Evolutionary conservation across 2,329 filamentous ascomycete species (phyloP).

Genomic region (Neonectria neomacrospora): DNA sequence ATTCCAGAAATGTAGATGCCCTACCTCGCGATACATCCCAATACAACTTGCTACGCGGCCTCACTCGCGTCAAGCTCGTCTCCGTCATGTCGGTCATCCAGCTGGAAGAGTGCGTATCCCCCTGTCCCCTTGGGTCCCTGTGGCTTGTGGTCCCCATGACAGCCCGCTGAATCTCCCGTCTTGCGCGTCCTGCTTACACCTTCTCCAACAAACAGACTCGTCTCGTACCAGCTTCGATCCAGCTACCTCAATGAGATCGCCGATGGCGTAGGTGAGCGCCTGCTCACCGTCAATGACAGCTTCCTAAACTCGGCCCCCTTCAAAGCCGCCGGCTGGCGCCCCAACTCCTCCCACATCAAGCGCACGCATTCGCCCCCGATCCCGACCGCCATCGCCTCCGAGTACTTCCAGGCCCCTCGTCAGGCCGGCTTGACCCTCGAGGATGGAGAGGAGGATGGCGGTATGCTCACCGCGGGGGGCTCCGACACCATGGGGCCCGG

Average conservation of each 20-base stretch:
- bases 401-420: slow-evolving; percentile 82
- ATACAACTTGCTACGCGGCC: slow-evolving; percentile 10
- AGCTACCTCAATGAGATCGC: slow-evolving; percentile 83
- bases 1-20: slow-evolving; percentile 35
- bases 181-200: slow-evolving; percentile 34
- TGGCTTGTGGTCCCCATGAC: not conserved
- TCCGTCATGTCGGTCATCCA: slow-evolving; percentile 53
- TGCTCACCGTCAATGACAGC: slow-evolving; percentile 82
- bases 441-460: slow-evolving; percentile 77
- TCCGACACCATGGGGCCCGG: slow-evolving; percentile 76
- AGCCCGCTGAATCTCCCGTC: not conserved
- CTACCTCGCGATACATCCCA: not conserved
- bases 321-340: slow-evolving; percentile 83
- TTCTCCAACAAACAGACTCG: slow-evolving; percentile 65
- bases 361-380: slow-evolving; percentile 88
- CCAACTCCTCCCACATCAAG: slow-evolving; percentile 79
- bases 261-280: slow-evolving; percentile 85
- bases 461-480: slow-evolving; percentile 75
- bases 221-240: slow-evolving; percentile 83
- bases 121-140: not conserved
- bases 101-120: slow-evolving; percentile 50
- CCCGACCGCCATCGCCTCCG: slow-evolving; percentile 81
- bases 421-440: slow-evolving; percentile 72
- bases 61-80: slow-evolving; percentile 14
- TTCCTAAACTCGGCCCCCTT: slow-evolving; percentile 85